A percentile compares a stretch with the other conserved stretches of the same genome.
phyloP scores from a whole-genome alignment of 1,284 basidiomycete species.

The Stereum hirsutum region DNA sequence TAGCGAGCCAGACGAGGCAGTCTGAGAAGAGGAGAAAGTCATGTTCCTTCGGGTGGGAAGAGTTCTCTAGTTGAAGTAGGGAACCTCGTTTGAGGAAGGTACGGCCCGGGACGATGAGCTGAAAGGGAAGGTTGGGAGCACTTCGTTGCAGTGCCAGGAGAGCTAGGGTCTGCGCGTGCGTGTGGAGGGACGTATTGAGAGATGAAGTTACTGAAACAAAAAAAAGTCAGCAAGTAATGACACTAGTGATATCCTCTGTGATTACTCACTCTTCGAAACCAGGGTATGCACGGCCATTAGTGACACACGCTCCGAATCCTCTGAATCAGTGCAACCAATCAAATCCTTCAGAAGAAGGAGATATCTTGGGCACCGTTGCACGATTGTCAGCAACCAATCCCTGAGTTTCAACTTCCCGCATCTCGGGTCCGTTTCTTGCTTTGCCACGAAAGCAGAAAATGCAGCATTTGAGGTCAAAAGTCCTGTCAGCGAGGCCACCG shows the following conservation, averaged over 20 bases:
- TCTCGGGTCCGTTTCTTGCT: slow-evolving; percentile 54
- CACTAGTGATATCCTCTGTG: slow-evolving; percentile 5
- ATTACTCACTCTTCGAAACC: slow-evolving; percentile 60
- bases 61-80: slow-evolving; percentile 46
- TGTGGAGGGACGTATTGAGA: slow-evolving; percentile 69
- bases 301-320: slow-evolving; percentile 54
- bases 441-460: slow-evolving; percentile 54
- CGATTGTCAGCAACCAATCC: slow-evolving; percentile 81
- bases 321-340: slow-evolving; percentile 50
- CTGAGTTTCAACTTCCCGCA: slow-evolving; percentile 67
- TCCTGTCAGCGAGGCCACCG: slow-evolving; percentile 45
- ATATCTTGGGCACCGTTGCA: slow-evolving; percentile 83
- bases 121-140: slow-evolving; percentile 67
- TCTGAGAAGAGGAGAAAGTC: slow-evolving; percentile 80
- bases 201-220: slow-evolving; percentile 58
- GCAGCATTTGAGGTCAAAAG: slow-evolving; percentile 39
- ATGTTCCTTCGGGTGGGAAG: slow-evolving; percentile 41
- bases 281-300: slow-evolving; percentile 52
- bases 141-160: slow-evolving; percentile 71
- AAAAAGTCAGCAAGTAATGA: slow-evolving; percentile 2
- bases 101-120: slow-evolving; percentile 73
- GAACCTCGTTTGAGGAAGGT: slow-evolving; percentile 60
- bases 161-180: slow-evolving; percentile 64
- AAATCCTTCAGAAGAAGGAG: slow-evolving; percentile 75
- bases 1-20: slow-evolving; percentile 70